Evolutionary conservation across 495 filamentous ascomycete species (phyloP).

Genomic region (Elaphomyces granulatus): DNA sequence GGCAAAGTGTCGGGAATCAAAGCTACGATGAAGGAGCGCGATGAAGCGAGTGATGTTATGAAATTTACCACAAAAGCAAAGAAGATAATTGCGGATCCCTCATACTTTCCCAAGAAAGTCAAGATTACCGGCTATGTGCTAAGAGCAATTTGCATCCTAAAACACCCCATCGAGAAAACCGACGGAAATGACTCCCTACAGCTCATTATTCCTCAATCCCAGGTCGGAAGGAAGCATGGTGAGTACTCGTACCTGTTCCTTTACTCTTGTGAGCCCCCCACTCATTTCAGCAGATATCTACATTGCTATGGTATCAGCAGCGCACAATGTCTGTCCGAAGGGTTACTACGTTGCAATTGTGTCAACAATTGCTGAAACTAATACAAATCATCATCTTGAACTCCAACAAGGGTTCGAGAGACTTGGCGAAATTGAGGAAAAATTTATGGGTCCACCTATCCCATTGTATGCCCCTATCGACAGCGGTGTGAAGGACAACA

Average conservation of each 20-base stretch:
- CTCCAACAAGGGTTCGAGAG: constrained; percentile 87
- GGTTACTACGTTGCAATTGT: constrained; percentile 98
- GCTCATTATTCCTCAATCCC: constrained; percentile 94
- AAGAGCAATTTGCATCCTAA: constrained; percentile 93
- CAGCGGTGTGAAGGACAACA: constrained; percentile 72
- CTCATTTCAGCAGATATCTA: constrained; percentile 66
- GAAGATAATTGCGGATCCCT: constrained; percentile 92
- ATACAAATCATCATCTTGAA: constrained; percentile 88
- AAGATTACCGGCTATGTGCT: constrained; percentile 77
- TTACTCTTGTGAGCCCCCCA: neutral
- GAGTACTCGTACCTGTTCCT: constrained; percentile 13
- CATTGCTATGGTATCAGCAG: constrained; percentile 87
- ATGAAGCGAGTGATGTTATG: constrained; percentile 66
- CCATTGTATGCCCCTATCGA: constrained; percentile 87
- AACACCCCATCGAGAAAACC: constrained; percentile 81
- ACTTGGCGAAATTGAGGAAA: constrained; percentile 88
- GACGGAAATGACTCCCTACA: constrained; percentile 84
- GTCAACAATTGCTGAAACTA: constrained; percentile 86
- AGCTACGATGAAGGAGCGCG: constrained; percentile 81
- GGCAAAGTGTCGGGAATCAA: constrained; percentile 84
- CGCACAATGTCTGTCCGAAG: constrained; percentile 97
- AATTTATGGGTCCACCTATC: constrained; percentile 86
- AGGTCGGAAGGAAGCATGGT: constrained; percentile 92
- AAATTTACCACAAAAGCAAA: constrained; percentile 91
- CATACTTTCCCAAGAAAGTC: constrained; percentile 87